phyloP scores from a whole-genome alignment of 2,329 filamentous ascomycete genomes.

The Cyphellophora attinorum region DNA sequence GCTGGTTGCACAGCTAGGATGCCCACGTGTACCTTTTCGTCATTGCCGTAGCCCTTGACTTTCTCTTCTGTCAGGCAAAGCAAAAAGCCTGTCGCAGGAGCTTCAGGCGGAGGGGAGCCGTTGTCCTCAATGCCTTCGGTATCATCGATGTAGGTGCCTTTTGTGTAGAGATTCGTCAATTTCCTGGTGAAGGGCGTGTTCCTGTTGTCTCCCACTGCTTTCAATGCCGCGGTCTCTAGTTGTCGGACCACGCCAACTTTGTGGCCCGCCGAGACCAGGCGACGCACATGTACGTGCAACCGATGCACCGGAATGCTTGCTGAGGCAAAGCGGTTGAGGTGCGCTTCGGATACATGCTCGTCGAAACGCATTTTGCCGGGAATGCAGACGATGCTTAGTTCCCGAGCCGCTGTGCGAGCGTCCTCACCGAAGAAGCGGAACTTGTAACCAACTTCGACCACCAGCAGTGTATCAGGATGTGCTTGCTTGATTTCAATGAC shows the following conservation, averaged over 20 bases:
- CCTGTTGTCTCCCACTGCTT: conserved; percentile 88
- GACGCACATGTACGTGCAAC: conserved; percentile 85
- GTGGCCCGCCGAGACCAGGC: conserved; percentile 81
- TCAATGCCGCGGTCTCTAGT: conserved; percentile 87
- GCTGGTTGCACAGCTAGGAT: conserved; percentile 90
- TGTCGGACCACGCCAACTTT: conserved; percentile 95
- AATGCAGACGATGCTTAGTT: conserved; percentile 90
- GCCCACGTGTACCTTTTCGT: conserved; percentile 88
- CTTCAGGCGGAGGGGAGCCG: conserved; percentile 48
- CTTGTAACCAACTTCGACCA: conserved; percentile 96
- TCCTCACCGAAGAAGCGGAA: conserved; percentile 97
- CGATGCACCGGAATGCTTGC: conserved; percentile 92
- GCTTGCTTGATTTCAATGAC: conserved; percentile 89
- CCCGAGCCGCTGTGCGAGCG: conserved; percentile 77
- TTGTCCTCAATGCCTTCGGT: conserved; percentile 57
- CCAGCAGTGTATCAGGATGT: conserved; percentile 78
- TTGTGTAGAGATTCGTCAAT: conserved; percentile 93
- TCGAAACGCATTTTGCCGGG: conserved; percentile 92
- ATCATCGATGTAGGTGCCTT: conserved; percentile 95
- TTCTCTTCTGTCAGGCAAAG: conserved; percentile 83
- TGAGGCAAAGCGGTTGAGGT: conserved; percentile 84
- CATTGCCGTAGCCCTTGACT: conserved; percentile 69
- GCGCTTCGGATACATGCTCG: conserved; percentile 86
- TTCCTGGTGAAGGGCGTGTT: conserved; percentile 88
- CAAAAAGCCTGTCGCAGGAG: conserved; percentile 68